Conservation (phyloP, 306 rosid species). For the Quillaja saponaria region DNA sequence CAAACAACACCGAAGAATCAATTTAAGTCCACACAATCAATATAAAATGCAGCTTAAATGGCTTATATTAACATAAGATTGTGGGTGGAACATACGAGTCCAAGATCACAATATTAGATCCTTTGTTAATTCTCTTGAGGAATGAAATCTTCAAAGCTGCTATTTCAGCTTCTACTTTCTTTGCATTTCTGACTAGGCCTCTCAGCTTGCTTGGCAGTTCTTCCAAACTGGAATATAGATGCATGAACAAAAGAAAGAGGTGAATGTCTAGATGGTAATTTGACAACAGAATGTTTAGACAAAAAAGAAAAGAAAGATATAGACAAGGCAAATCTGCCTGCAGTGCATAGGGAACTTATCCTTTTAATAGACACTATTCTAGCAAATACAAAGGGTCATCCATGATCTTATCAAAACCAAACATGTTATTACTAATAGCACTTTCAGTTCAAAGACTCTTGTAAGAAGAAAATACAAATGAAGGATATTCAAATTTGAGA, state of each 20-base stretch:
- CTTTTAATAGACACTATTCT: background rate
- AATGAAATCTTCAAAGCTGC: conserved; percentile 79
- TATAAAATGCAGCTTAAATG: background rate
- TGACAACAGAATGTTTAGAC: background rate
- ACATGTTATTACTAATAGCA: background rate
- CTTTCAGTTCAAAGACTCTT: background rate
- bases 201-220: conserved; percentile 76
- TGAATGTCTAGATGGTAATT: conserved; percentile 10
- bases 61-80: background rate
- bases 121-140: conserved; percentile 79
- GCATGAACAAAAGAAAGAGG: conserved; percentile 13
- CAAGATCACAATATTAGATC: conserved; percentile 67
- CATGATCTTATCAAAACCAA: background rate
- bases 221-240: conserved; percentile 63
- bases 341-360: background rate
- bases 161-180: conserved; percentile 90
- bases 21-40: background rate
- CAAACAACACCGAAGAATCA: background rate
- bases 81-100: conserved; percentile 66
- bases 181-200: conserved; percentile 72
- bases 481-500: too few species aligned
- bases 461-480: too few species aligned
- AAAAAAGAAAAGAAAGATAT: too few species aligned
- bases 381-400: background rate
- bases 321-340: too few species aligned